Conservation (phyloP, 352 stramenopile genomes). For the Globisporangium uncinulatum region DNA sequence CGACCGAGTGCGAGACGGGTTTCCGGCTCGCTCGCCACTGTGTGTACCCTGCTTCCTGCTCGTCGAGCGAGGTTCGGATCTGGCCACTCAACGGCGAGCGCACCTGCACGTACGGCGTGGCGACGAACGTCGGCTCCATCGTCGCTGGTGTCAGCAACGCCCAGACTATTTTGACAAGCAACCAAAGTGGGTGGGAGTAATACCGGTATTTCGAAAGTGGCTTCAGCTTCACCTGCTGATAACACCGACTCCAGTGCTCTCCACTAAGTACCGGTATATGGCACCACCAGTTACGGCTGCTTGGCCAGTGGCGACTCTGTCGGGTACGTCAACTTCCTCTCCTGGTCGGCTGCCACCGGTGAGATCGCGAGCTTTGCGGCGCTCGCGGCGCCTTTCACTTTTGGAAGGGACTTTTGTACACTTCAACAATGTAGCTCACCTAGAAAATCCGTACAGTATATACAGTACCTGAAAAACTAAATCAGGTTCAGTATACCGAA, state of each 20-base stretch:
- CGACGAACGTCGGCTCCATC: conserved; percentile 50
- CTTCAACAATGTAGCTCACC: too few relatives aligned
- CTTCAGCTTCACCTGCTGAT: background rate
- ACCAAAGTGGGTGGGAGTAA: too few relatives aligned
- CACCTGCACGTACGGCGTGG: conserved; percentile 42
- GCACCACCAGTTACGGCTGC: background rate
- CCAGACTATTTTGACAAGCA: background rate
- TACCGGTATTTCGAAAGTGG: too few relatives aligned
- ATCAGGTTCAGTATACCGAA: too few relatives aligned
- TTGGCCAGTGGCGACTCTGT: conserved; percentile 1
- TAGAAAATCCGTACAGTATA: too few relatives aligned
- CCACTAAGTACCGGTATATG: too few relatives aligned
- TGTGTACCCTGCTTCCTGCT: conserved; percentile 41
- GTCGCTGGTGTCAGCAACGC: background rate
- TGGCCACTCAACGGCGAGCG: conserved; percentile 24
- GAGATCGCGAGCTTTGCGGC: conserved; percentile 38
- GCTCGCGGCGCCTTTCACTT: conserved; percentile 2
- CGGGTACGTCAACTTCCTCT: conserved; percentile 12
- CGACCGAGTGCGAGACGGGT: conserved; percentile 33
- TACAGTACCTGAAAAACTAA: too few relatives aligned
- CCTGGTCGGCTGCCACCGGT: conserved; percentile 24
- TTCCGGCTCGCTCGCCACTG: conserved; percentile 33
- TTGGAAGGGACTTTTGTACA: too few relatives aligned
- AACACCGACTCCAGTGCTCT: background rate
- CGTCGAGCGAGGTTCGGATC: conserved; percentile 51